Evolutionary conservation across 164 flowering plant species (phyloP), one percentile per base, ranked within the genome.

Genomic region (Magnolia changhungtana): DNA sequence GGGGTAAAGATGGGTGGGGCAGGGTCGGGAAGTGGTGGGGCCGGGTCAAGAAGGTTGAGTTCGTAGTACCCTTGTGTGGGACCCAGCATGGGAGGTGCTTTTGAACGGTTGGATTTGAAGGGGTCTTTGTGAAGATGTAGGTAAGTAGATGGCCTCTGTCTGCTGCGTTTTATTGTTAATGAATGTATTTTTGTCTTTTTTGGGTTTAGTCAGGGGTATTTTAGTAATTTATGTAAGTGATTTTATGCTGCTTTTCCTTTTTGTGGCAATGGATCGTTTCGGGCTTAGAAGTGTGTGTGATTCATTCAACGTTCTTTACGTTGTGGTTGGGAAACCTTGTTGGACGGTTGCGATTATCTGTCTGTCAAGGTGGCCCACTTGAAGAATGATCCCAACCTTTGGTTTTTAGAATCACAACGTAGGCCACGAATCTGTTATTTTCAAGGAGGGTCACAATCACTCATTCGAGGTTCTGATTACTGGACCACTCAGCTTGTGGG

Each of bases 11-110:
- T 11, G 71, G 72, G 0, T 23, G 71, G 69, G 72, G 37, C 37
- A 51, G 63, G 24, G 7, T 50, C 21, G 50, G 72, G 0, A 78
- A 63, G 76, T 85, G 80, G 85, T 88, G 86, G 88, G 83, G 65
- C 16, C 77, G 71, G 73, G 79, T 88, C 14, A 87, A 75, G 85
- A 88, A 77, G 71, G 55, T 86, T 71, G 92, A 89, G 50, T 68
- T 67, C 37, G 18, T 55, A 3, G 2, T 21, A 16, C 63, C 67
- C 13, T 3, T 72, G 3, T 88, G 92, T 83, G 90, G 85, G 1
- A 71, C 84, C 72, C 50, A 67, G 51, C 50, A 13, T 23, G 23
- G 27, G 18, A 16, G 31, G 63, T 51, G 63, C 5, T 71, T 7
- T 19, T 20, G 19, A 29, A 66, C 21, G 27, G 37, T 19, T 21